Conservation (phyloP, 148 eudicot species). For the Diospyros lotus region DNA sequence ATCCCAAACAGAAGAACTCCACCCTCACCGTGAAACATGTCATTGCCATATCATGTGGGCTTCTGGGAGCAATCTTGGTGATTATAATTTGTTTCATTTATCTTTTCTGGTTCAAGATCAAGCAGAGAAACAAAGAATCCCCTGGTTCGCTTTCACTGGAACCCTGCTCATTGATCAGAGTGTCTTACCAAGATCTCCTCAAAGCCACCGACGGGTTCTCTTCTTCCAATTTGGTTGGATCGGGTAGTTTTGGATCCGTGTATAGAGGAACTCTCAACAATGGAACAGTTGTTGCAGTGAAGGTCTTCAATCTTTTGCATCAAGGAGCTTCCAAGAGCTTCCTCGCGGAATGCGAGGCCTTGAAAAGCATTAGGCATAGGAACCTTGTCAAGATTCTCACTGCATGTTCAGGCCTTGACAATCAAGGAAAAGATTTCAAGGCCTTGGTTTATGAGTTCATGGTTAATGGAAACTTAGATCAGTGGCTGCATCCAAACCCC, state of each 20-base stretch:
- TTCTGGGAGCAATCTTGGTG: too few species aligned
- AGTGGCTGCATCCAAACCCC: constrained; percentile 7
- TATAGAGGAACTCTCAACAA: constrained; percentile 2
- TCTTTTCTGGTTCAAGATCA: neutral
- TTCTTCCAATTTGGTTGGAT: constrained; percentile 7
- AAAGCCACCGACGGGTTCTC: constrained; percentile 11
- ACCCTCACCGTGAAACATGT: neutral
- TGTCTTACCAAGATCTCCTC: constrained; percentile 12
- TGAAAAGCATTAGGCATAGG: constrained; percentile 15
- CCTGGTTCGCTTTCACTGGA: neutral
- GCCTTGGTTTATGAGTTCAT: constrained; percentile 14
- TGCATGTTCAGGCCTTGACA: constrained; percentile 12
- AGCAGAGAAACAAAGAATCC: neutral
- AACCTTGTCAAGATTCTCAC: constrained; percentile 10
- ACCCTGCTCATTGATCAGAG: neutral
- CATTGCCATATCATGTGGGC: too few species aligned
- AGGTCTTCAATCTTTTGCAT: neutral
- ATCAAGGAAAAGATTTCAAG: constrained; percentile 10
- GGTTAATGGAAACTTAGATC: constrained; percentile 10
- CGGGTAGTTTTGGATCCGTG: constrained; percentile 12
- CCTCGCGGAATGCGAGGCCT: constrained; percentile 14
- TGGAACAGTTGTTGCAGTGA: constrained; percentile 8
- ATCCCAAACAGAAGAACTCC: neutral
- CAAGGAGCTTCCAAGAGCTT: constrained; percentile 13
- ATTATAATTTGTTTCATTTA: neutral